Conservation (phyloP, 2,329 filamentous ascomycete genomes). For the Nigrospora sphaerica region DNA sequence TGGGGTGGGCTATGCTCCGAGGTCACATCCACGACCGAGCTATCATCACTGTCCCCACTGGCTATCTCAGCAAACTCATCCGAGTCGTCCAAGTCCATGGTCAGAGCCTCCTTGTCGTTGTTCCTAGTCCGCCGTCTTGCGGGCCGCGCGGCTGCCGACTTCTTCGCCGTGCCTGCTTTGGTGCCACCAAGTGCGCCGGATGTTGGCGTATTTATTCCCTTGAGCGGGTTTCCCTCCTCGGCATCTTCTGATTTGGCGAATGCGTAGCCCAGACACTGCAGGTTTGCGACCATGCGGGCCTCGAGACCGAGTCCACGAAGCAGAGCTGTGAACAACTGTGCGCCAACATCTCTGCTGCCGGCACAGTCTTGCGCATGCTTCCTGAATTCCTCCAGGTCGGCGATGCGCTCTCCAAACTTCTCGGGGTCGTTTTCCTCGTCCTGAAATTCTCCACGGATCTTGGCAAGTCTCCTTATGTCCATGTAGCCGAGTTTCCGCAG, state of each 20-base stretch:
- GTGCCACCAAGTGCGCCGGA: slow-evolving; percentile 11
- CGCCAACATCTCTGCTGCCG: slow-evolving; percentile 81
- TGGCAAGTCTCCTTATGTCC: slow-evolving; percentile 64
- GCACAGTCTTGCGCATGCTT: slow-evolving; percentile 59
- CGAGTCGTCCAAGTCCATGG: slow-evolving; percentile 30
- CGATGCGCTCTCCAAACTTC: slow-evolving; percentile 70
- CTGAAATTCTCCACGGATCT: slow-evolving; percentile 64
- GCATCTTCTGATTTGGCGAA: slow-evolving; percentile 86
- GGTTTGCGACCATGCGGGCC: slow-evolving; percentile 71
- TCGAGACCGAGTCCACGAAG: slow-evolving; percentile 76
- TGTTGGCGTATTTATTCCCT: slow-evolving; percentile 28
- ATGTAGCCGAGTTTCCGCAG: slow-evolving; percentile 89
- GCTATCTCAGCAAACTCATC: slow-evolving; percentile 40
- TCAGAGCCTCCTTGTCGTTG: slow-evolving; percentile 15
- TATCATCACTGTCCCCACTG: slow-evolving; percentile 48
- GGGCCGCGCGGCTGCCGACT: slow-evolving; percentile 10
- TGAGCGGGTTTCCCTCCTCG: slow-evolving; percentile 37
- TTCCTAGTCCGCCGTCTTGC: slow-evolving; percentile 14
- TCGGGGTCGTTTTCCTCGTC: slow-evolving; percentile 54
- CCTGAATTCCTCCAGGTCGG: slow-evolving; percentile 60
- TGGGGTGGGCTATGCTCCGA: slow-evolving; percentile 30
- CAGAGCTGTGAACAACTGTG: slow-evolving; percentile 83
- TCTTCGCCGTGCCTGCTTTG: slow-evolving; percentile 9
- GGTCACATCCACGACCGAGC: slow-evolving; percentile 51
- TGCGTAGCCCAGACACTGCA: slow-evolving; percentile 84